Evolutionary conservation across 192 early-diverging fungal species (phyloP).

Genomic region (Backusella liffmaniae): DNA sequence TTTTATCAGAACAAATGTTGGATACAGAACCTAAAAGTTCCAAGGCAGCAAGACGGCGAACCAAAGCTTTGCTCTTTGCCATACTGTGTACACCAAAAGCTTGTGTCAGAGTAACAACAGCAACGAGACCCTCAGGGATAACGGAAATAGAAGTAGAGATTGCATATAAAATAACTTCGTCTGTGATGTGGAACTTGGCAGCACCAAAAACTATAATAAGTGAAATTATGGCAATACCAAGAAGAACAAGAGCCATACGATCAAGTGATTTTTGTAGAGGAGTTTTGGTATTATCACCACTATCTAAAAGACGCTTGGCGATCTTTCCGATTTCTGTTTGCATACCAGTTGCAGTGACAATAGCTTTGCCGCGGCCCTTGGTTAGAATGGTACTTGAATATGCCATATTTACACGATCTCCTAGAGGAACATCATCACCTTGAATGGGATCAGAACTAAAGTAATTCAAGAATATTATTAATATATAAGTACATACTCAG

Average conservation of each 20-base stretch:
- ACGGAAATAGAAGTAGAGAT: slow-evolving; percentile 90
- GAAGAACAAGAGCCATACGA: slow-evolving; percentile 75
- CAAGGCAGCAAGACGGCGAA: slow-evolving; percentile 83
- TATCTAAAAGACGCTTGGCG: slow-evolving; percentile 73
- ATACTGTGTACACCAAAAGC: slow-evolving; percentile 86
- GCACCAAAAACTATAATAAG: slow-evolving; percentile 83
- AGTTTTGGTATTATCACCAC: slow-evolving; percentile 51
- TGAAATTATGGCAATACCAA: slow-evolving; percentile 67
- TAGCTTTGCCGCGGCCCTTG: slow-evolving; percentile 87
- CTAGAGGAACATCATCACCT: slow-evolving; percentile 70
- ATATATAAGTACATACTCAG: not conserved
- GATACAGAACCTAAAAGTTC: slow-evolving; percentile 92
- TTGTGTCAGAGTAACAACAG: slow-evolving; percentile 93
- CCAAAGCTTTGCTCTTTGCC: slow-evolving; percentile 85
- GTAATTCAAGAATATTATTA: not conserved
- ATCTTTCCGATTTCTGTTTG: slow-evolving; percentile 93
- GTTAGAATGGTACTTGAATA: slow-evolving; percentile 89
- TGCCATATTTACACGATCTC: slow-evolving; percentile 89
- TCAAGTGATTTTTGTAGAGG: slow-evolving; percentile 70
- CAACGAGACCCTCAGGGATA: slow-evolving; percentile 93
- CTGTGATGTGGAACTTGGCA: slow-evolving; percentile 58
- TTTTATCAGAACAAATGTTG: slow-evolving; percentile 96
- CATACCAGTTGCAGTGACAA: slow-evolving; percentile 84
- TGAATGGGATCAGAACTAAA: slow-evolving; percentile 56
- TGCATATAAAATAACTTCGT: slow-evolving; percentile 69